A percentile compares a stretch with the other conserved stretches of the same genome.
phyloP scores from a whole-genome alignment of 768 basidiomycete species.

The Mycena maculata region DNA sequence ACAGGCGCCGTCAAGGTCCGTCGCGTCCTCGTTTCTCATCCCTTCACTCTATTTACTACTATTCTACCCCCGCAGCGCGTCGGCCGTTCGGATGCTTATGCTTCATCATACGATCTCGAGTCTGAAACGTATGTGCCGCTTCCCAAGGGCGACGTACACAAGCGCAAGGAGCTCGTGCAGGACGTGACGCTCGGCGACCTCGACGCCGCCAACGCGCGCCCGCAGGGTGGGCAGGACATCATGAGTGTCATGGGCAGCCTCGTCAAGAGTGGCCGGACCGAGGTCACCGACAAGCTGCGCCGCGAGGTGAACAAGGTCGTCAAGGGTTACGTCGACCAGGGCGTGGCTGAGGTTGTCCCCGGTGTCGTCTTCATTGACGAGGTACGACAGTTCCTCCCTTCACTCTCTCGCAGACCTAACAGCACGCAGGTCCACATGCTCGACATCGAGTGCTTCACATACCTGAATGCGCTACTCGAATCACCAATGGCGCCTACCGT shows the following conservation, averaged over 20 bases:
- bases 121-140: constrained; percentile 98
- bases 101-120: constrained; percentile 96
- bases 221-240: constrained; percentile 97
- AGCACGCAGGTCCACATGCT: constrained; percentile 93
- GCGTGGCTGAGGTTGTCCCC: constrained; percentile 96
- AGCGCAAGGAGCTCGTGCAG: constrained; percentile 94
- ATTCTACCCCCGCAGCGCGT: constrained; percentile 88
- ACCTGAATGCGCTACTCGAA: constrained; percentile 94
- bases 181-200: constrained; percentile 95
- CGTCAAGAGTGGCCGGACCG: constrained; percentile 93
- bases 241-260: constrained; percentile 97
- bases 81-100: constrained; percentile 96
- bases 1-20: constrained; percentile 94
- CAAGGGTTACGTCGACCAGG: constrained; percentile 96
- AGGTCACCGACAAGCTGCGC: constrained; percentile 96
- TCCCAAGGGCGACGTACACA: constrained; percentile 97
- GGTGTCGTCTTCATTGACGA: constrained; percentile 99
- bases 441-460: constrained; percentile 99
- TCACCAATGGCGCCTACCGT: constrained; percentile 98
- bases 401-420: neutral
- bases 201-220: constrained; percentile 95
- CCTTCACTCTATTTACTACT: neutral
- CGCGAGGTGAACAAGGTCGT: constrained; percentile 98
- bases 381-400: constrained; percentile 55
- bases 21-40: too few species aligned